Conservation (phyloP, 2,329 filamentous ascomycete species). For the Fusarium transvaalense region DNA sequence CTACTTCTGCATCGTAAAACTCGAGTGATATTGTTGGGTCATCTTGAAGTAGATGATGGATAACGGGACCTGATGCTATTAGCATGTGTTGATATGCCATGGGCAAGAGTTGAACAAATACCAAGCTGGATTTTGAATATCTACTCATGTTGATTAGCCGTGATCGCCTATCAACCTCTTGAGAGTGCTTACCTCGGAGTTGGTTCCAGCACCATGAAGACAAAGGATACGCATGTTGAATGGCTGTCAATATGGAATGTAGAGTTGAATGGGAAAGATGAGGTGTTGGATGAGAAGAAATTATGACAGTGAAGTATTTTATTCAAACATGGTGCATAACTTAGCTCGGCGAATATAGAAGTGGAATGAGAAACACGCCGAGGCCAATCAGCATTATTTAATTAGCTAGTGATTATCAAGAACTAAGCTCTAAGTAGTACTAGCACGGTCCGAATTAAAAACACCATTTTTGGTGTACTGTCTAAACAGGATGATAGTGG, state of each 20-base stretch:
- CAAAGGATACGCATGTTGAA: slow-evolving; percentile 3
- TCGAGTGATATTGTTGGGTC: neutral
- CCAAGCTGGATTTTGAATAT: slow-evolving; percentile 9
- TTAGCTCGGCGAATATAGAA: slow-evolving; percentile 1
- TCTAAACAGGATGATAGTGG: neutral
- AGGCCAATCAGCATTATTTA: neutral
- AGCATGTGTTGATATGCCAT: neutral
- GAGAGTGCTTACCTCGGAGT: neutral
- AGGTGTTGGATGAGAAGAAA: neutral
- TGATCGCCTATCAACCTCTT: neutral
- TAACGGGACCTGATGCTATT: neutral
- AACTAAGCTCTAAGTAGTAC: neutral
- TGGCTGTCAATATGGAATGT: neutral
- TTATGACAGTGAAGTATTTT: neutral
- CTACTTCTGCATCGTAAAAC: neutral
- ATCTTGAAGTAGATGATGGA: slow-evolving; percentile 1
- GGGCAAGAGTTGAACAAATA: neutral
- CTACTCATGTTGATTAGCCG: neutral
- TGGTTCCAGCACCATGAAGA: slow-evolving; percentile 3
- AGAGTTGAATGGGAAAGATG: neutral
- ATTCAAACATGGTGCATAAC: neutral
- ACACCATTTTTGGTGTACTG: neutral
- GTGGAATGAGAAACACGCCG: neutral
- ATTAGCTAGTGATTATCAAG: too few relatives aligned
- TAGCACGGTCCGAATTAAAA: neutral